Base-by-base conservation (phyloP, 2,329 filamentous ascomycete species). In the Penicillium italicum region DNA sequence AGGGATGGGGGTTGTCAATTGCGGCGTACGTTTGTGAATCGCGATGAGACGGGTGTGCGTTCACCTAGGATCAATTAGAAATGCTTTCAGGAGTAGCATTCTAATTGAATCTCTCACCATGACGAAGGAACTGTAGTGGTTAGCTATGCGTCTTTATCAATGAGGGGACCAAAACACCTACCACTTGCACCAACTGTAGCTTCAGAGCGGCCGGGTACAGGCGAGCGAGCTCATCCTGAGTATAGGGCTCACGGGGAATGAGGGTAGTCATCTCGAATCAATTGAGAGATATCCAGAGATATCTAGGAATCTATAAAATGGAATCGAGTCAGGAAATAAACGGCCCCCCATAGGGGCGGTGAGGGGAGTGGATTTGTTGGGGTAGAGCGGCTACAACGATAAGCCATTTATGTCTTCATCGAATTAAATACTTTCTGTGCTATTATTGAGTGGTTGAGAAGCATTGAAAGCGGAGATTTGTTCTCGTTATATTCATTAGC, bases 171-270 rank as follows among this genome's bases (percentile, higher is more conserved):
- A 16, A 11, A 34, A 53, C 37, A 70, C 81, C 68, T 70, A 86
- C 82, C 66, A 97, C 82, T 77, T 99, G 94, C 47, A 97, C 94
- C 57, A 94, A 85, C 71, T 94, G 89, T 34, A 99, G 84, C 71
- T 93, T 83, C 56, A 99, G 80, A 42, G 82, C 79, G 53, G 85
- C 76, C 1, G 94, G 94, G 76, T 97, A 99, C 56, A 97, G 85
- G 67, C 80, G 79, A 41, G 82, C 79, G 47, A 97, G 84, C 81
- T 97, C 92, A 57, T 90, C 86, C 62, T 86, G 78, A 42, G 87
- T 86, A 77, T 97, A 97, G 0, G 90, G 85, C 54, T 82, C 78
- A 55, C 90, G 85, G 46, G 90, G 90, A 42, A 82, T 76, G 42
- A 96, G 81, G 38, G 87, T 87, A 12, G 92, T 89, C 93, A 97